Conservation (phyloP, 139 green algal species). For the Diplosphaera chodatii region DNA sequence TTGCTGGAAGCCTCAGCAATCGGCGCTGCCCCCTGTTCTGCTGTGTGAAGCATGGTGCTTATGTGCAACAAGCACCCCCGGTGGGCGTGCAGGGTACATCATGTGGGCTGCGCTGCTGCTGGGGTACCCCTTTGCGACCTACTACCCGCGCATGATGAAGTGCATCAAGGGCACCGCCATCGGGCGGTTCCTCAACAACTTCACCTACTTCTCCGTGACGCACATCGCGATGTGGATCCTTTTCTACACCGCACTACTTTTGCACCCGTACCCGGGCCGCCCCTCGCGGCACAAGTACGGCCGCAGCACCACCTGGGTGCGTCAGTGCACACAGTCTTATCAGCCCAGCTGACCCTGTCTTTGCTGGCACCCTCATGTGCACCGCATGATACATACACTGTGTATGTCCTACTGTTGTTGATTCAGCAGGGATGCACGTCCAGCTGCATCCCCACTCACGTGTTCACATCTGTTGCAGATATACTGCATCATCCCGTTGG, state of each 20-base stretch:
- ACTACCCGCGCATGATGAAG: neutral
- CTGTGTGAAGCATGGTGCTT: too few relatives aligned
- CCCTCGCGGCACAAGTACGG: slow-evolving; percentile 5
- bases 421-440: too few relatives aligned
- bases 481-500: neutral
- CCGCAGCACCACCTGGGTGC: slow-evolving; percentile 1
- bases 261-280: slow-evolving; percentile 7
- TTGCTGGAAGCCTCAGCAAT: too few relatives aligned
- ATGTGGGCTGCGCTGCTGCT: neutral
- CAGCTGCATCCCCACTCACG: too few relatives aligned
- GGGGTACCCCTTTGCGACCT: neutral
- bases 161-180: neutral
- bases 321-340: too few relatives aligned
- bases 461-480: neutral
- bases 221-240: slow-evolving; percentile 11
- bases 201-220: slow-evolving; percentile 9
- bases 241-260: slow-evolving; percentile 14
- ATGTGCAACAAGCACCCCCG: too few relatives aligned
- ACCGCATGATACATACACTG: too few relatives aligned
- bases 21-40: too few relatives aligned
- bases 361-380: too few relatives aligned
- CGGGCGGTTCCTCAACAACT: slow-evolving; percentile 5
- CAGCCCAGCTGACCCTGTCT: too few relatives aligned
- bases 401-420: too few relatives aligned
- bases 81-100: neutral